Base-by-base conservation (phyloP, 2,329 filamentous ascomycete species). In the Torrubiella hemipterigena region DNA sequence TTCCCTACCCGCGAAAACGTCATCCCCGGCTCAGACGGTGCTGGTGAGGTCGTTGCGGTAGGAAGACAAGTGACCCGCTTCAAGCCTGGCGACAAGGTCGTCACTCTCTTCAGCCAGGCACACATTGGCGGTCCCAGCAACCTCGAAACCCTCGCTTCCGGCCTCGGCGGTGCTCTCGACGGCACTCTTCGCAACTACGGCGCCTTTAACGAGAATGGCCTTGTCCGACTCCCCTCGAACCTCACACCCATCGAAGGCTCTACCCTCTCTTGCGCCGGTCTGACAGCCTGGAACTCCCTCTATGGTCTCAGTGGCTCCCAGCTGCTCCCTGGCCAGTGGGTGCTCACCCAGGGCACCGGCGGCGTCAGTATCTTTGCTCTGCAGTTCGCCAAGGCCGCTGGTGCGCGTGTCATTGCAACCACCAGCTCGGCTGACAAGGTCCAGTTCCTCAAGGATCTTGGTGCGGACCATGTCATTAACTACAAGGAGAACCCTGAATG, bases 311-410 rank as follows among this genome's bases (percentile, higher is more conserved):
- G 52, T 41, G 55, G 58, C 16, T 47, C 51, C 37, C 45, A 46
- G 28, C 39, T 78, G 35, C 59, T 61, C 44, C 65, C 70, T 0
- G 74, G 73, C 4, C 53, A 69, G 38, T 62, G 51, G 42, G 74
- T 83, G 4, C 61, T 83, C 20, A 75, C 75, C 2, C 74, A 81
- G 51, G 78, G 77, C n/a, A 81, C 76, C 0, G 77, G 78, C 14
- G 77, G 77, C 35, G 77, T 82, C 7, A 71, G 65, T 38, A 63
- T 81, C 37, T 79, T 79, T 36, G 77, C 67, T 4, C 50, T 81
- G n/a, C 77, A 67, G 53, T 65, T 68, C 39, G 65, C 64, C 32
- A 65, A 63, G 44, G 61, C 60, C 2, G 61, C 59, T 4, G 63
- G 65, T 27, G 63, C 63, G 6, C 57, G 39, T 7, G 63, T 67